Percentiles rank a stretch among this genome's conserved stretches.
These are phyloP conservation scores for Cyphellophora attinorum DNA, from an alignment of 2,329 filamentous ascomycete species.

Conservation along the genomic window DNA sequence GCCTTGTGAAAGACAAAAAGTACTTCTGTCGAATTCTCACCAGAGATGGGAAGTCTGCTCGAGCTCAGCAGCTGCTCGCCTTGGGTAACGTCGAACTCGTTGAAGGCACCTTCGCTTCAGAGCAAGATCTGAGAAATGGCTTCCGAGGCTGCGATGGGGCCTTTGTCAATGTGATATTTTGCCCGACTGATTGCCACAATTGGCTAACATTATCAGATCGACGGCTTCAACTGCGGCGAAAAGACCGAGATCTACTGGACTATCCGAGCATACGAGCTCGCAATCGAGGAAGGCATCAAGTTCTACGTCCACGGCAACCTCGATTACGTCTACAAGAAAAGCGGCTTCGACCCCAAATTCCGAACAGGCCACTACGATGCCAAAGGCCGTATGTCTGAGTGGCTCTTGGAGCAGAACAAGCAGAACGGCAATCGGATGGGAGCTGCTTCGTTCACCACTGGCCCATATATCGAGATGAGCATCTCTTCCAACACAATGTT, in stretches of 20 bases:
- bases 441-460: constrained; percentile 17
- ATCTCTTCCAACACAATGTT: constrained; percentile 26
- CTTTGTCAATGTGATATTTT: constrained; percentile 40
- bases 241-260: constrained; percentile 42
- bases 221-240: constrained; percentile 45
- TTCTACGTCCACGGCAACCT: constrained; percentile 41
- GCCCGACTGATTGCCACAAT: too few species aligned
- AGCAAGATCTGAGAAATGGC: constrained; percentile 33
- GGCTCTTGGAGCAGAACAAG: constrained; percentile 34
- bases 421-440: constrained; percentile 18
- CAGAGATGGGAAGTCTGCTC: constrained; percentile 31
- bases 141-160: constrained; percentile 39
- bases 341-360: constrained; percentile 36
- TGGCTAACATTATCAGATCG: constrained; percentile 24
- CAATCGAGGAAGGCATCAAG: constrained; percentile 25
- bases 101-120: constrained; percentile 39
- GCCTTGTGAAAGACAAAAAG: constrained; percentile 24
- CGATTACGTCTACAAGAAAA: constrained; percentile 40
- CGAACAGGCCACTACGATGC: constrained; percentile 40
- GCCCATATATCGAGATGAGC: constrained; percentile 20
- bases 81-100: constrained; percentile 39
- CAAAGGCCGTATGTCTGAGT: constrained; percentile 37
- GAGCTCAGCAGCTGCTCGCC: constrained; percentile 32
- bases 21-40: constrained; percentile 42
- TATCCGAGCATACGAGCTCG: constrained; percentile 28